Evolutionary conservation across 306 rosid species (phyloP), one percentile per base, ranked within the genome.

Genomic region (Vigna unguiculata): DNA sequence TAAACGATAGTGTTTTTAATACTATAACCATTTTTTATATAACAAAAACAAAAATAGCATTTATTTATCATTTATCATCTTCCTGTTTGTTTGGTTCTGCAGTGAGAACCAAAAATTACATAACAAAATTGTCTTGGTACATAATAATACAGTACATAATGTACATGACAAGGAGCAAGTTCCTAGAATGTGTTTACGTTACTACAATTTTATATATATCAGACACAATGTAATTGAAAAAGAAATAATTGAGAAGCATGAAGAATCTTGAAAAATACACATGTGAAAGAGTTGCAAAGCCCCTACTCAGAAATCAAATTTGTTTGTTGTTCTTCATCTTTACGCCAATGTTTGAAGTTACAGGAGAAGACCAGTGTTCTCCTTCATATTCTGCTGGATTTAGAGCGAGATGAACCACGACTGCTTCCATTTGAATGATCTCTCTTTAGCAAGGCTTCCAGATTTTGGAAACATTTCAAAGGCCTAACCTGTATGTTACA

Each of bases 381-480:
- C 4, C 58, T 68, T 84, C 78, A 90, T 69, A 24, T 61, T 43
- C 84, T 75, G 71, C 89, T 73, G 41, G 77, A 11, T 24, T 87
- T 52, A 17, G 97, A 91, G 14, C 90, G 90, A 20, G 98, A 78
- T 0, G 96, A 87, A 45, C 93, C 61, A n/a, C 75, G 78, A 76
- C 93, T 84, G 86, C 89, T 74, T 43, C 7, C 54, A 67, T 79
- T 64, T 5, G 90, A 80, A 65, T 60, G 82, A 59, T 82, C 87
- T 82, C 84, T 90, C 89, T 85, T 90, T 83, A 93, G 62, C 70
- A 88, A 79, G 80, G 96, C 92, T 81, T 89, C 93, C 60, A 93
- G 76, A 78, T 90, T 91, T 76, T 74, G 91, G 75, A 94, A 94
- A 87, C 93, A 91, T 82, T 83, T 88, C 90, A 94, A 73, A 41